Percentiles rank a stretch among this genome's conserved stretches.
Conservation (phyloP, 1,284 basidiomycete genomes). For the Sanghuangporus baumii region DNA sequence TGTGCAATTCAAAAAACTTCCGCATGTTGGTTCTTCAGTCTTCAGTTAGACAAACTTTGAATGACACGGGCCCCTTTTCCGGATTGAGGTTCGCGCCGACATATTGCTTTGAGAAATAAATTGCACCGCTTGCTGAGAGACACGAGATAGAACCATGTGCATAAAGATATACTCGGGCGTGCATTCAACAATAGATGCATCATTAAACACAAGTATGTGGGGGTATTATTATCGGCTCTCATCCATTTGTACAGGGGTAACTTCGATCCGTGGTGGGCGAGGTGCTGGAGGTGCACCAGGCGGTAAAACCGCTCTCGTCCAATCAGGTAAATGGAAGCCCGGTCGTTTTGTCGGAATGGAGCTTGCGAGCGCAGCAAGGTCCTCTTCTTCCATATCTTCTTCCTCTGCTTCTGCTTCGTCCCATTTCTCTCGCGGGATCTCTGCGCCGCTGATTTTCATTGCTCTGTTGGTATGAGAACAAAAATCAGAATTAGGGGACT, state of each 20-base stretch:
- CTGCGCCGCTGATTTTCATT: constrained; percentile 79
- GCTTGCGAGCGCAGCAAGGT: constrained; percentile 22
- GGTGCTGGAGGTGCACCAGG: constrained; percentile 52
- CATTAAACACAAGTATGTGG: not conserved
- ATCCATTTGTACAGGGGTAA: constrained; percentile 32
- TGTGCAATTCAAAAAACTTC: not conserved
- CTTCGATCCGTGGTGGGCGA: constrained; percentile 22
- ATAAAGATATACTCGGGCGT: too few relatives aligned
- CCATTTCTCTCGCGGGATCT: constrained; percentile 80
- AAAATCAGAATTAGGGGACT: not conserved
- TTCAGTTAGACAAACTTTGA: not conserved
- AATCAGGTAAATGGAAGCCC: constrained; percentile 62
- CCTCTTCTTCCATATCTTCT: constrained; percentile 35
- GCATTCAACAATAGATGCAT: too few relatives aligned
- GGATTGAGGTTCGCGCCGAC: too few relatives aligned
- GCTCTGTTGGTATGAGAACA: constrained; percentile 35
- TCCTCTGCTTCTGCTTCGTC: constrained; percentile 58
- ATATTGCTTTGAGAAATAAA: too few relatives aligned
- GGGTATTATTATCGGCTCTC: constrained; percentile 23
- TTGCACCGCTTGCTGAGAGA: too few relatives aligned
- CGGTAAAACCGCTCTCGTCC: constrained; percentile 64
- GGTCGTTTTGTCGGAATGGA: constrained; percentile 25
- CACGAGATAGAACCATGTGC: too few relatives aligned
- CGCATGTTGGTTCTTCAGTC: not conserved
- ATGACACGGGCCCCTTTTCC: not conserved